Conservation (phyloP, 2,329 filamentous ascomycete species). For the Colletotrichum ledebouriae region DNA sequence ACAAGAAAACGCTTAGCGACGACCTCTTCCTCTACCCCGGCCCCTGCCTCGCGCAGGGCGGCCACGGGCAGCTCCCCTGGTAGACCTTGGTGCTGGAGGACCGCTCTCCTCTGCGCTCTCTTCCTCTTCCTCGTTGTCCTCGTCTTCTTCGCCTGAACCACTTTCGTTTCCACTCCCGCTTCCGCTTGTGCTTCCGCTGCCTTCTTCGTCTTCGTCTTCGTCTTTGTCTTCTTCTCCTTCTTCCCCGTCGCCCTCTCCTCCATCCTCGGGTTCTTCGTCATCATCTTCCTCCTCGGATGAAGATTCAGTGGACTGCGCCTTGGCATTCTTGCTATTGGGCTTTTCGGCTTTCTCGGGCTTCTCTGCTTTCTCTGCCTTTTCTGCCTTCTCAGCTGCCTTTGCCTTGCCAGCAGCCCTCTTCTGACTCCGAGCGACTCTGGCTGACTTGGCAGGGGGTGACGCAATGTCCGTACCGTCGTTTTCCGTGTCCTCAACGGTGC, state of each 20-base stretch:
- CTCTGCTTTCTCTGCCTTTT: slow-evolving; percentile 49
- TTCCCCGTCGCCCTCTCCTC: slow-evolving; percentile 43
- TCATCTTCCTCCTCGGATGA: slow-evolving; percentile 44
- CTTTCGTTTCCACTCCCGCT: slow-evolving; percentile 50
- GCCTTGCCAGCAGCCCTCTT: slow-evolving; percentile 56
- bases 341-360: slow-evolving; percentile 54
- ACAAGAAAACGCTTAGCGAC: slow-evolving; percentile 7
- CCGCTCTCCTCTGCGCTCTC: slow-evolving; percentile 54
- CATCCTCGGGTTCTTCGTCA: slow-evolving; percentile 47
- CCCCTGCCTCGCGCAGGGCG: slow-evolving; percentile 51
- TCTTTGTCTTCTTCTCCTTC: slow-evolving; percentile 42
- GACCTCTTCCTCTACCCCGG: slow-evolving; percentile 43
- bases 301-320: slow-evolving; percentile 51
- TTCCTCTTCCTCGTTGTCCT: slow-evolving; percentile 48
- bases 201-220: slow-evolving; percentile 48
- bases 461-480: slow-evolving; percentile 57
- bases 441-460: slow-evolving; percentile 55
- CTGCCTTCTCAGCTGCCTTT: slow-evolving; percentile 49
- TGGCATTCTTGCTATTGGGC: slow-evolving; percentile 47
- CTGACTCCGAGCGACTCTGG: slow-evolving; percentile 54
- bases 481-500: slow-evolving; percentile 68
- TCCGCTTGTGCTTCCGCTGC: slow-evolving; percentile 50
- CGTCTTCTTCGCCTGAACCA: slow-evolving; percentile 34
- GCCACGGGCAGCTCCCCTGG: slow-evolving; percentile 53
- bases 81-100: slow-evolving; percentile 55